Evolutionary conservation across 306 rosid species (phyloP), one percentile per base, ranked within the genome.

Genomic region (Nissolia schottii): DNA sequence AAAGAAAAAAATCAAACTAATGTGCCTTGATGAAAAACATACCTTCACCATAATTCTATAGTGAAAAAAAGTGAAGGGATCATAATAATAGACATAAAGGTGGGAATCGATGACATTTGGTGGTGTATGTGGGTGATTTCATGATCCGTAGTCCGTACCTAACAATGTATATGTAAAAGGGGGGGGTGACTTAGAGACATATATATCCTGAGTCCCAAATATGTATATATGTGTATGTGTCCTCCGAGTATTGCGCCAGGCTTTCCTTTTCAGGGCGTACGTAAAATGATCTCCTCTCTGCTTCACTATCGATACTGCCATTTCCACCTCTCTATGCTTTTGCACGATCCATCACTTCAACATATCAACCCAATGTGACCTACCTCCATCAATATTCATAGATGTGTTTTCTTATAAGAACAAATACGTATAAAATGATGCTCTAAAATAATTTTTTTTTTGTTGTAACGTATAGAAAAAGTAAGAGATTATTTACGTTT

Each of bases 181-280:
- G n/a, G n/a, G 56, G 62, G 45, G 54, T 55, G 23, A 63, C 65
- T 60, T 32, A 22, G 23, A 40, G 59, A 70, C 73, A 22, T 56
- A 10, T 62, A 22, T 56, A 10, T 62, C 29, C 61, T 37, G 43
- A 70, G 77, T 51, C 38, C 29, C 56, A 25, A 25, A 35, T 50
- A 37, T 63, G n/a, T n/a, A n/a, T n/a, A n/a, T n/a, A n/a, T n/a
- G n/a, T n/a, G n/a, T n/a, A n/a, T n/a, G n/a, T n/a, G 37, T 7
- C 19, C 23, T 15, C 49, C 64, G 32, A 23, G n/a, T 51, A 37
- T 2, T 28, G 19, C 13, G 3, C 58, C 50, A 64, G 8, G 7
- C 55, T 45, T 67, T 76, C 80, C 69, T 67, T 76, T 76, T 76
- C 62, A 45, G 46, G 2, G 6, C 8, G 60, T 32, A 78, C 61